Percentiles rank a stretch among this genome's conserved stretches.
Conservation (phyloP, 2,329 filamentous ascomycete genomes). For the Zymoseptoria ardabiliae region DNA sequence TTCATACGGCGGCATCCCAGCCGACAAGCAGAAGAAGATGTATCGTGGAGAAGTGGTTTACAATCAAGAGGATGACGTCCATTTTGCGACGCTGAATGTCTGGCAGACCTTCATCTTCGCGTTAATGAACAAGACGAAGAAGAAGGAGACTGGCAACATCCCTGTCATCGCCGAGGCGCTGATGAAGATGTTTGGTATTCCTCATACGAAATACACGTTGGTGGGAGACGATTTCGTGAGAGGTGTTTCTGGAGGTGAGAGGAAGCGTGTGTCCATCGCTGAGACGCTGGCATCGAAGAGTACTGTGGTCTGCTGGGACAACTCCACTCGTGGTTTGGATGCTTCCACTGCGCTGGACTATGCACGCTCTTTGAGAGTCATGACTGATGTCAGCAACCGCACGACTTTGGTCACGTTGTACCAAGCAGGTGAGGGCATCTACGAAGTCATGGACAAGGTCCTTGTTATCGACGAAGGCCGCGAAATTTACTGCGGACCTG, state of each 20-base stretch:
- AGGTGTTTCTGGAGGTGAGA: conserved; percentile 71
- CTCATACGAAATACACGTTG: conserved; percentile 64
- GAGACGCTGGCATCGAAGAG: conserved; percentile 69
- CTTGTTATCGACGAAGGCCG: conserved; percentile 67
- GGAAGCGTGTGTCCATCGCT: conserved; percentile 72
- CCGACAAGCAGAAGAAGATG: conserved; percentile 58
- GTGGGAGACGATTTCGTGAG: conserved; percentile 68
- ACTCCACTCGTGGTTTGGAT: conserved; percentile 72
- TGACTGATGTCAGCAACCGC: conserved; percentile 68
- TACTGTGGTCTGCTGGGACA: conserved; percentile 71
- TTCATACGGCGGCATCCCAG: conserved; percentile 63
- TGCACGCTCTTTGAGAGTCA: conserved; percentile 66
- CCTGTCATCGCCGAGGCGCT: conserved; percentile 62
- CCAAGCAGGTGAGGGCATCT: conserved; percentile 63
- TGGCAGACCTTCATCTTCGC: conserved; percentile 73
- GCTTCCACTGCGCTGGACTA: conserved; percentile 73
- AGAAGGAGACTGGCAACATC: conserved; percentile 55
- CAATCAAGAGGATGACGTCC: conserved; percentile 68
- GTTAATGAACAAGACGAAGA: conserved; percentile 66
- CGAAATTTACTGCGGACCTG: conserved; percentile 59
- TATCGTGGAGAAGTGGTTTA: conserved; percentile 73
- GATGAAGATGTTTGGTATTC: conserved; percentile 71
- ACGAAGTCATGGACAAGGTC: conserved; percentile 72
- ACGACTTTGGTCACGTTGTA: conserved; percentile 63
- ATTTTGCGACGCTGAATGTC: conserved; percentile 67